A percentile compares a stretch with the other conserved stretches of the same genome.
phyloP scores from a whole-genome alignment of 2,329 filamentous ascomycete genomes.

The Trichoderma sp. region DNA sequence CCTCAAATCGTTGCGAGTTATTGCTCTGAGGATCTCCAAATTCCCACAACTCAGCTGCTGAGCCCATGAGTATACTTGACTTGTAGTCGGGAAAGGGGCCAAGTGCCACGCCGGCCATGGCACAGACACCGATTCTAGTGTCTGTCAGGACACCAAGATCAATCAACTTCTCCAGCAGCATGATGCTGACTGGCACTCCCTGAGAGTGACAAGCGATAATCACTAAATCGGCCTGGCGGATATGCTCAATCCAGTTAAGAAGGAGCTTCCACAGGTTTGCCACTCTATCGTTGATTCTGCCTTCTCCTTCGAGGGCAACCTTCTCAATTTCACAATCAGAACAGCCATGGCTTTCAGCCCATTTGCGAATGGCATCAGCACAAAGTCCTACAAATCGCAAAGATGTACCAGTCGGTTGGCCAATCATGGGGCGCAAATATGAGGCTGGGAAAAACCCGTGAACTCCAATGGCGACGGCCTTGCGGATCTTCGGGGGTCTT shows the following conservation, averaged over 20 bases:
- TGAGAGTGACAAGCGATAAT: conserved; percentile 94
- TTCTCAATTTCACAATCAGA: conserved; percentile 83
- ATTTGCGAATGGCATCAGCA: conserved; percentile 79
- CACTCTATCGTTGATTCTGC: conserved; percentile 84
- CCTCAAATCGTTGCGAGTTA: conserved; percentile 79
- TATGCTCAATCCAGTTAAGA: conserved; percentile 91
- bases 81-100: conserved; percentile 93
- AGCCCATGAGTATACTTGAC: conserved; percentile 83
- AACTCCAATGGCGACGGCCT: conserved; percentile 88
- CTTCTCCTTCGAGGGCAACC: conserved; percentile 91
- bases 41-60: conserved; percentile 92
- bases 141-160: conserved; percentile 80
- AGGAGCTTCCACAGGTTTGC: conserved; percentile 93
- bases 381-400: conserved; percentile 88
- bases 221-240: conserved; percentile 84
- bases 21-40: conserved; percentile 81
- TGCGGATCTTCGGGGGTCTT: conserved; percentile 72
- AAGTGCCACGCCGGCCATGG: conserved; percentile 86
- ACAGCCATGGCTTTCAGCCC: conserved; percentile 74
- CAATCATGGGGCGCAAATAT: conserved; percentile 84
- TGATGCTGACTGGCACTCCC: conserved; percentile 89
- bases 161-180: conserved; percentile 90
- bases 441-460: conserved; percentile 92
- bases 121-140: conserved; percentile 82
- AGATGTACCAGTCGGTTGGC: conserved; percentile 93